Conservation (phyloP, 2,329 filamentous ascomycete species). For the Cylindrodendrum hubeiense region DNA sequence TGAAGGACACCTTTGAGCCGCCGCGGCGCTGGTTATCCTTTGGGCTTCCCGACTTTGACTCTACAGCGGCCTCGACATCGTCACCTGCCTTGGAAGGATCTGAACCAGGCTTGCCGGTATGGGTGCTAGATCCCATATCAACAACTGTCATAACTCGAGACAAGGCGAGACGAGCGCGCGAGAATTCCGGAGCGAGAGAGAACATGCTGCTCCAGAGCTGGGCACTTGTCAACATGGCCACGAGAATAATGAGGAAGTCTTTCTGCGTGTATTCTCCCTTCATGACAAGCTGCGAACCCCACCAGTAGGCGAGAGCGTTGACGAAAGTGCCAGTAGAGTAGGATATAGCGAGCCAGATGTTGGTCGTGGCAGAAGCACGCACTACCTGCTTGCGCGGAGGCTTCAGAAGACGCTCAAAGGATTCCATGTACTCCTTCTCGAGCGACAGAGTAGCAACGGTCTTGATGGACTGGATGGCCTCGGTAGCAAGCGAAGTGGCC, state of each 20-base stretch:
- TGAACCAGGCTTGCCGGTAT: conserved; percentile 26
- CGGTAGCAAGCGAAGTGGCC: conserved; percentile 35
- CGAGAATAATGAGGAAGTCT: conserved; percentile 80
- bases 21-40: conserved; percentile 31
- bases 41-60: conserved; percentile 38
- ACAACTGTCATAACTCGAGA: conserved; percentile 66
- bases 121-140: conserved; percentile 52
- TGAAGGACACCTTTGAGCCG: conserved; percentile 66
- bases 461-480: conserved; percentile 34
- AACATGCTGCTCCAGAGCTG: conserved; percentile 82
- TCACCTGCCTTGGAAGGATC: conserved; percentile 32
- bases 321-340: conserved; percentile 74
- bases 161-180: conserved; percentile 72
- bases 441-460: conserved; percentile 54
- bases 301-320: conserved; percentile 84
- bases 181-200: conserved; percentile 78
- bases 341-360: conserved; percentile 70
- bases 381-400: conserved; percentile 66
- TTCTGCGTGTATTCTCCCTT: conserved; percentile 72
- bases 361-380: conserved; percentile 61
- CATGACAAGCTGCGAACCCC: conserved; percentile 78
- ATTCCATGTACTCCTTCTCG: conserved; percentile 63
- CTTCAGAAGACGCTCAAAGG: conserved; percentile 64
- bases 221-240: conserved; percentile 78
- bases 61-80: conserved; percentile 54